These are phyloP conservation scores for Ustilago bromivora DNA, from an alignment of 1,284 basidiomycete genomes.

Conservation along the genomic window DNA sequence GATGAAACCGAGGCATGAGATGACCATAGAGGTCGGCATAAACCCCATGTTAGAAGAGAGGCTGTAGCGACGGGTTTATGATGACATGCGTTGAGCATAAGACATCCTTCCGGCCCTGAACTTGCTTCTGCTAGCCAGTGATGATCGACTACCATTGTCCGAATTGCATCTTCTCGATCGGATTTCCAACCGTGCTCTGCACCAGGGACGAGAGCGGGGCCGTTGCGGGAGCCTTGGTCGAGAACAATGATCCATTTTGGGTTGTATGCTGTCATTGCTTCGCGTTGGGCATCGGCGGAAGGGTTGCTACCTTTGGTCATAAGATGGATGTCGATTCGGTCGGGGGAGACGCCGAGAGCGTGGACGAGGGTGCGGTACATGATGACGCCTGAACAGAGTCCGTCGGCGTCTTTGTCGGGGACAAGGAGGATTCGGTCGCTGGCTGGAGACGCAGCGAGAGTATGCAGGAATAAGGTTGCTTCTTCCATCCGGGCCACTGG, in stretches of 20 bases:
- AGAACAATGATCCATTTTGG: conserved; percentile 56
- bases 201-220: conserved; percentile 43
- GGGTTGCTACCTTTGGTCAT: conserved; percentile 54
- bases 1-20: conserved; percentile 4
- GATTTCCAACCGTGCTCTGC: conserved; percentile 51
- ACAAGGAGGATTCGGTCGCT: conserved; percentile 42
- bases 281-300: conserved; percentile 26
- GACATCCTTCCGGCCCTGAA: conserved; percentile 45
- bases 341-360: conserved; percentile 29
- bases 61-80: conserved; percentile 51
- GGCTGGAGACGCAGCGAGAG: conserved; percentile 20
- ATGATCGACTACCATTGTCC: conserved; percentile 56
- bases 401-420: conserved; percentile 61
- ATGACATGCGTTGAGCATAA: conserved; percentile 57
- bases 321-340: conserved; percentile 47
- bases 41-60: conserved; percentile 51
- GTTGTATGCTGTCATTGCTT: conserved; percentile 30
- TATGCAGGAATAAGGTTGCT: conserved; percentile 31
- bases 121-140: conserved; percentile 39
- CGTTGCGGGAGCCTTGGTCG: conserved; percentile 58
- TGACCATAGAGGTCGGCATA: conserved; percentile 50
- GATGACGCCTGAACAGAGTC: conserved; percentile 51
- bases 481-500: conserved; percentile 20
- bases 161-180: conserved; percentile 14
- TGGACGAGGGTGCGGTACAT: conserved; percentile 52